Percentiles rank a stretch among this genome's conserved stretches.
Conservation (phyloP, 1,284 basidiomycete genomes). For the Papiliotrema nemorosa region DNA sequence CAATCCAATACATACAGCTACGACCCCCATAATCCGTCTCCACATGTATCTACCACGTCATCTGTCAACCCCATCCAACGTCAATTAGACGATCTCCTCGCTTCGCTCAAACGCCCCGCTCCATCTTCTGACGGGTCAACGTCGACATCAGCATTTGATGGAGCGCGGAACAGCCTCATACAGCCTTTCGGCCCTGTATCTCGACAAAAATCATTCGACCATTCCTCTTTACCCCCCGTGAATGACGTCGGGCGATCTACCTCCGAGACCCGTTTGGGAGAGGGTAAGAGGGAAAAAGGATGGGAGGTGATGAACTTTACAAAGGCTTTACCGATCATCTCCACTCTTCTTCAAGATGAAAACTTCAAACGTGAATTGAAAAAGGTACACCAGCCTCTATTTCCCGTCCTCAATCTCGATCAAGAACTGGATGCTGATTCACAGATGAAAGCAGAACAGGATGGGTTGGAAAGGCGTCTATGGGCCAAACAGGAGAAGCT, state of each 20-base stretch:
- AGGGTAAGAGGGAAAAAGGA: slow-evolving; percentile 15
- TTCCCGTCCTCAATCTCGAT: neutral
- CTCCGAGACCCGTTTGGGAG: neutral
- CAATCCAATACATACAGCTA: slow-evolving; percentile 1
- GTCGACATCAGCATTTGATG: slow-evolving; percentile 3
- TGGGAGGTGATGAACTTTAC: slow-evolving; percentile 23
- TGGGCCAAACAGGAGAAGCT: slow-evolving; percentile 44
- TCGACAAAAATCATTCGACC: neutral
- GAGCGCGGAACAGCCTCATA: slow-evolving; percentile 19
- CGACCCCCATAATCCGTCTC: neutral
- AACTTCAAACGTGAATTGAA: slow-evolving; percentile 33
- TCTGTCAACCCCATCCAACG: slow-evolving; percentile 19
- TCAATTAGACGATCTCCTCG: slow-evolving; percentile 31
- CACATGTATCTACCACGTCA: neutral
- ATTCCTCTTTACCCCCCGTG: neutral
- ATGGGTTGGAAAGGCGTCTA: slow-evolving; percentile 36
- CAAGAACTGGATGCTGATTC: neutral
- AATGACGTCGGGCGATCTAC: no score
- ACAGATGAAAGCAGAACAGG: slow-evolving; percentile 46
- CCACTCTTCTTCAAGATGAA: slow-evolving; percentile 34
- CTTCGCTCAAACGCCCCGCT: slow-evolving; percentile 17
- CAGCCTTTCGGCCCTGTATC: slow-evolving; percentile 40
- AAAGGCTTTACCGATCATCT: slow-evolving; percentile 34
- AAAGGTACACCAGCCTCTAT: slow-evolving; percentile 23
- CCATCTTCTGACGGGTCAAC: slow-evolving; percentile 2